phyloP scores from a whole-genome alignment of 2,329 filamentous ascomycete genomes.

The Colletotrichum noveboracense region DNA sequence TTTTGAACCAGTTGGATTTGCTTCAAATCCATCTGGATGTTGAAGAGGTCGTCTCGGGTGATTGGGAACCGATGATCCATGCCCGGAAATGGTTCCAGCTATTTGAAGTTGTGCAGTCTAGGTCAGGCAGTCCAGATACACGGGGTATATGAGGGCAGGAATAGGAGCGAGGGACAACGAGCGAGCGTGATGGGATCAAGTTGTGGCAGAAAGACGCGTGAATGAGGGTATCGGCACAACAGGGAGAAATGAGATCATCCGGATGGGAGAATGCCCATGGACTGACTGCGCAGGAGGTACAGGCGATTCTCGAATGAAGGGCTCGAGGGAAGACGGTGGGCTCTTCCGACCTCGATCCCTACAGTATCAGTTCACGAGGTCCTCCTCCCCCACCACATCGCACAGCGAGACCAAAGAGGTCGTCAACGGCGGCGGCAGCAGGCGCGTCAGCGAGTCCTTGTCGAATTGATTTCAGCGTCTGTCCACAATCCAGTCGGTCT shows the following conservation, averaged over 20 bases:
- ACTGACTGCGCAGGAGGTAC: neutral
- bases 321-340: slow-evolving; percentile 12
- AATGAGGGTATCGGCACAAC: neutral
- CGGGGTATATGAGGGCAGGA: neutral
- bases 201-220: neutral
- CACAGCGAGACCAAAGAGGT: slow-evolving; percentile 35
- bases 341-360: slow-evolving; percentile 38
- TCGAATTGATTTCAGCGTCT: neutral
- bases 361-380: slow-evolving; percentile 39
- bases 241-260: neutral
- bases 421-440: slow-evolving; percentile 13
- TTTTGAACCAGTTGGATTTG: slow-evolving; percentile 69
- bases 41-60: slow-evolving; percentile 69
- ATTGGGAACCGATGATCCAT: slow-evolving; percentile 70
- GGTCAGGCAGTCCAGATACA: neutral
- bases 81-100: slow-evolving; percentile 35
- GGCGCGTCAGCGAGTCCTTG: slow-evolving; percentile 22
- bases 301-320: slow-evolving; percentile 2
- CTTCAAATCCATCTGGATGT: slow-evolving; percentile 74
- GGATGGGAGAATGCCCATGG: neutral
- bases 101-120: slow-evolving; percentile 20
- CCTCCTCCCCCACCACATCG: slow-evolving; percentile 51
- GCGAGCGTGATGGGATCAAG: neutral
- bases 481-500: slow-evolving; percentile 14
- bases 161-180: slow-evolving; percentile 1